phyloP scores from a whole-genome alignment of 1,284 basidiomycete genomes.

The Cutaneotrichosporon dermatis region DNA sequence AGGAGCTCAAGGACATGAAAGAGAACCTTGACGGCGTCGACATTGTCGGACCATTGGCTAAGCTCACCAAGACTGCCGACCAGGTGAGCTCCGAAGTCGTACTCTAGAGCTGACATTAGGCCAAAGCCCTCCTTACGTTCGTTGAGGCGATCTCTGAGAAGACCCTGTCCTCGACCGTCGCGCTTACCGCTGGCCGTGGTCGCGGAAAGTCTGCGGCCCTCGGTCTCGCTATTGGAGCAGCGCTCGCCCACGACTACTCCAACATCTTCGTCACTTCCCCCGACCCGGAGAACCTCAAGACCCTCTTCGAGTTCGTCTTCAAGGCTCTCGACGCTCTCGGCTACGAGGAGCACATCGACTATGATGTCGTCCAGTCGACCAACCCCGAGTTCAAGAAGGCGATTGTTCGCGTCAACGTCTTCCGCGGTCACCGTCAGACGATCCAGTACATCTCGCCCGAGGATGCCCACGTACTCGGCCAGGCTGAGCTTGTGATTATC shows the following conservation, averaged over 20 bases:
- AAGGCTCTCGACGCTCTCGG: conserved; percentile 92
- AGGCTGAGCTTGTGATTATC: conserved; percentile 96
- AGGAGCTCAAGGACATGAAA: conserved; percentile 76
- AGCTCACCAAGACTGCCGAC: conserved; percentile 88
- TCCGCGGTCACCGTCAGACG: conserved; percentile 87
- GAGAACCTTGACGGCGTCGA: conserved; percentile 76
- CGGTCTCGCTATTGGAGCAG: conserved; percentile 88
- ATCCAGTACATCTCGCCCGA: conserved; percentile 98
- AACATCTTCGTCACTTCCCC: conserved; percentile 99
- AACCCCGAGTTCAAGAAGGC: conserved; percentile 93
- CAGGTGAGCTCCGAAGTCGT: conserved; percentile 55
- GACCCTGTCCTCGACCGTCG: conserved; percentile 89
- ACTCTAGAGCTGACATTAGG: conserved; percentile 34
- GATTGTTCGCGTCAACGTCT: conserved; percentile 93
- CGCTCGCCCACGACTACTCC: conserved; percentile 89
- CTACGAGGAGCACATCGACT: conserved; percentile 97
- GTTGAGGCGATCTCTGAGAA: conserved; percentile 88
- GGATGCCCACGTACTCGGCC: conserved; percentile 93
- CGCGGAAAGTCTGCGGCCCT: conserved; percentile 96
- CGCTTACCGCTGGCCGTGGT: conserved; percentile 89
- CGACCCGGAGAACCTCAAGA: conserved; percentile 95
- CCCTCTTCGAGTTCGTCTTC: conserved; percentile 97
- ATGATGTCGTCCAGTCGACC: conserved; percentile 90
- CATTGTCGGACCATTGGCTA: conserved; percentile 82
- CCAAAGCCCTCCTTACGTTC: conserved; percentile 85